Percentiles rank a stretch among this genome's conserved stretches.
Conservation (phyloP, 495 filamentous ascomycete species). For the Aspergillus homomorphus region DNA sequence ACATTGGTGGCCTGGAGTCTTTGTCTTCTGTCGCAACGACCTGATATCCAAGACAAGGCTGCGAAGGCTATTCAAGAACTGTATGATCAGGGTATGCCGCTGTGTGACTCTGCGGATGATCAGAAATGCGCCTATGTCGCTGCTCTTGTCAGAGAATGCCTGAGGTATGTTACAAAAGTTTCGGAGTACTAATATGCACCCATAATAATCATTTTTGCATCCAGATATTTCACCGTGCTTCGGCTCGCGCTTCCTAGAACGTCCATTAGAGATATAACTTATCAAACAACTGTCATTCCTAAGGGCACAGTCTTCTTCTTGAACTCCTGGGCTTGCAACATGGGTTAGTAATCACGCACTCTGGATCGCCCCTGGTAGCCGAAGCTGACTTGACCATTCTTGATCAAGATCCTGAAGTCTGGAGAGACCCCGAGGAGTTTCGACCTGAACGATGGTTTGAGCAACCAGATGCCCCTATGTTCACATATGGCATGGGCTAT, state of each 20-base stretch:
- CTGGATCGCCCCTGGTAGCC: neutral
- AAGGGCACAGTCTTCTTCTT: constrained; percentile 60
- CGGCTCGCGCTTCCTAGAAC: constrained; percentile 59
- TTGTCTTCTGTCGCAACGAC: constrained; percentile 52
- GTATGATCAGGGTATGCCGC: constrained; percentile 49
- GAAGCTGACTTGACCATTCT: neutral
- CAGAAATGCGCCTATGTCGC: constrained; percentile 60
- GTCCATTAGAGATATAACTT: constrained; percentile 57
- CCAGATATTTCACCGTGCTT: constrained; percentile 56
- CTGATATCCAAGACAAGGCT: constrained; percentile 59
- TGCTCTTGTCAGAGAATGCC: constrained; percentile 57
- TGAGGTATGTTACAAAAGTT: constrained; percentile 36
- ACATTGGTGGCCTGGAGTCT: constrained; percentile 63
- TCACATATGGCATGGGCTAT: constrained; percentile 61
- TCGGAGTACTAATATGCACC: neutral
- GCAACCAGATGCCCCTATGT: constrained; percentile 58
- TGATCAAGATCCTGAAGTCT: constrained; percentile 51
- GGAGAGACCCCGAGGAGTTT: constrained; percentile 56
- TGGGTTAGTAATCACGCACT: constrained; percentile 38
- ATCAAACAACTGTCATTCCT: constrained; percentile 54
- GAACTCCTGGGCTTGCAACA: constrained; percentile 66
- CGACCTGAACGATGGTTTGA: constrained; percentile 61
- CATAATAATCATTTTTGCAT: neutral
- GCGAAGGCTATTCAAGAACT: constrained; percentile 52
- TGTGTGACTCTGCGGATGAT: constrained; percentile 57